phyloP scores from a whole-genome alignment of 169 alveolate species.

The Plasmodium vinckei region DNA sequence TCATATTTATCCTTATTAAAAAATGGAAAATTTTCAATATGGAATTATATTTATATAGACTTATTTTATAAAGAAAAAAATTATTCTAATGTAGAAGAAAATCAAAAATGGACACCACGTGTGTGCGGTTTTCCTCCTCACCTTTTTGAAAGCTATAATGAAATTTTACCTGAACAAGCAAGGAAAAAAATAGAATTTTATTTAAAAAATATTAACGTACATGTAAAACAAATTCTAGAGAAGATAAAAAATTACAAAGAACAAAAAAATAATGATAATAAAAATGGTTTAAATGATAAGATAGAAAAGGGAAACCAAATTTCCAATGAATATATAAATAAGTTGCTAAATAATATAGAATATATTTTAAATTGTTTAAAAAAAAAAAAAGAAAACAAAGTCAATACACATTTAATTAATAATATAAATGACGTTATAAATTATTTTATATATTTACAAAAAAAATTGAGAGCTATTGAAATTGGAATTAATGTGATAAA shows the following conservation, averaged over 20 bases:
- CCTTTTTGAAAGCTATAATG: not conserved
- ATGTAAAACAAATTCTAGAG: not conserved
- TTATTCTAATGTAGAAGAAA: not conserved
- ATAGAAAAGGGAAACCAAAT: not conserved
- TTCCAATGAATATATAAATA: not conserved
- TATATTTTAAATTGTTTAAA: not conserved
- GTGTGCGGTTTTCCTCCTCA: not conserved
- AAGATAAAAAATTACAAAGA: too few species aligned
- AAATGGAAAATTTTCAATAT: conserved; percentile 14
- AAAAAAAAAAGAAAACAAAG: not conserved
- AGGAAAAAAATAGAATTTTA: conserved; percentile 1
- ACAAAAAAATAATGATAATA: too few species aligned
- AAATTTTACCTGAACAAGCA: not conserved
- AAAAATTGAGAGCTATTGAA: conserved; percentile 1
- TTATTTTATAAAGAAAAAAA: conserved; percentile 9
- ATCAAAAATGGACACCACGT: not conserved
- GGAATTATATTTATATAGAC: conserved; percentile 61
- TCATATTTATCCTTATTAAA: conserved; percentile 6
- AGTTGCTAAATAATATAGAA: not conserved
- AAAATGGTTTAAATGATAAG: not conserved
- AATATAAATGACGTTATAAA: too few species aligned
- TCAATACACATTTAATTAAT: not conserved
- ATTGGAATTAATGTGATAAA: not conserved
- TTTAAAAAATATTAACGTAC: not conserved
- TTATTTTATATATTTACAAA: too few species aligned